A percentile compares a stretch with the other conserved stretches of the same genome.
These are phyloP conservation scores for Populus hybrid DNA, from an alignment of 441 rosid genomes.

Conservation along the genomic window DNA sequence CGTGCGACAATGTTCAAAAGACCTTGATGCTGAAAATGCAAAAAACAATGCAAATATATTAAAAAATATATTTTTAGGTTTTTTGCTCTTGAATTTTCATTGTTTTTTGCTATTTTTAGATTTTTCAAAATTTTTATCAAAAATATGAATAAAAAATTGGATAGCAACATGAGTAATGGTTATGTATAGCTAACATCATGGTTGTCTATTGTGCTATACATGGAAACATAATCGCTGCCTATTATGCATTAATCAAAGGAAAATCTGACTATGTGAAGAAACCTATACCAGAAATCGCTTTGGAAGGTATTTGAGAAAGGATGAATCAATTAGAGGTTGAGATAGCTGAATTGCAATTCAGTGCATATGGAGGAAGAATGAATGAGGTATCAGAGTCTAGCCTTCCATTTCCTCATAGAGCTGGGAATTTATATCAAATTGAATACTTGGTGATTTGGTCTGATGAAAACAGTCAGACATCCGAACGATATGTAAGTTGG, in stretches of 20 bases:
- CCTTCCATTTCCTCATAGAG: constrained; percentile 51
- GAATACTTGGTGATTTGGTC: constrained; percentile 42
- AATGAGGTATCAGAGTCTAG: constrained; percentile 29
- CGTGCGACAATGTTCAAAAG: no score
- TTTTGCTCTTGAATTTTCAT: no score
- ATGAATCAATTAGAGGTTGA: constrained; percentile 30
- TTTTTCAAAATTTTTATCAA: no score
- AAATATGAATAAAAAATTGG: no score
- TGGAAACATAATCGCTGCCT: no score
- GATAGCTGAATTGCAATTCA: constrained; percentile 19
- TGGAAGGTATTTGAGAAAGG: constrained; percentile 40
- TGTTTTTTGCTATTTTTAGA: no score
- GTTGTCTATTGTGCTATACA: no score
- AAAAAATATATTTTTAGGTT: no score
- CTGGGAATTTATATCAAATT: constrained; percentile 40
- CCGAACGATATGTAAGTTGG: constrained; percentile 21
- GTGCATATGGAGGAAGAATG: constrained; percentile 57
- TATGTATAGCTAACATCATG: no score
- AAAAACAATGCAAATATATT: no score
- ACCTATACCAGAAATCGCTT: constrained; percentile 30
- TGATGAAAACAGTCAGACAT: constrained; percentile 20
- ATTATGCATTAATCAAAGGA: constrained; percentile 30
- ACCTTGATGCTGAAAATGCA: no score
- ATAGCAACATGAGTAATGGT: no score
- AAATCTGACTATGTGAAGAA: constrained; percentile 50